Conservation (phyloP, 345 rosid species). For the Alliaria petiolata region DNA sequence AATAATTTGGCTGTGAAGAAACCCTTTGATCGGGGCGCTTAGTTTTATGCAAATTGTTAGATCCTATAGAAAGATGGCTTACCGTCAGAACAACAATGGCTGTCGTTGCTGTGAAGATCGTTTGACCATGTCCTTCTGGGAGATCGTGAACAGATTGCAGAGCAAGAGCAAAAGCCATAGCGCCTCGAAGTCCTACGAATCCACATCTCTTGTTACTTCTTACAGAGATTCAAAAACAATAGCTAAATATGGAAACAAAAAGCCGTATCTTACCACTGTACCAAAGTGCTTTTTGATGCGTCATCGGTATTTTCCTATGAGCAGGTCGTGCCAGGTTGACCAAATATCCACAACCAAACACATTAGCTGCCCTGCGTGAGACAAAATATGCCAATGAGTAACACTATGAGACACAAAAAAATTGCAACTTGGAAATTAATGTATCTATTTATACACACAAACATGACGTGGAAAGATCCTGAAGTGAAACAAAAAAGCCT, state of each 20-base stretch:
- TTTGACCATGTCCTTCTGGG: conserved; percentile 98
- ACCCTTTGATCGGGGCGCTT: background rate
- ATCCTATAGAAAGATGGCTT: conserved; percentile 25
- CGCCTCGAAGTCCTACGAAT: conserved; percentile 84
- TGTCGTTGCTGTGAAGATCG: conserved; percentile 95
- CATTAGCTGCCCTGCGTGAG: conserved; percentile 77
- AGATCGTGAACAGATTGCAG: conserved; percentile 96
- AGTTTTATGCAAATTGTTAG: background rate
- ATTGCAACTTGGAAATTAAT: background rate
- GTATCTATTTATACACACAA: background rate
- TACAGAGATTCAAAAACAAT: background rate
- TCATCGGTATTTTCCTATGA: conserved; percentile 71
- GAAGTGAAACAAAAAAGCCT: conserved; percentile 13
- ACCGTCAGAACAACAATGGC: conserved; percentile 96
- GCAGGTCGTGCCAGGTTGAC: conserved; percentile 83
- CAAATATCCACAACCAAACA: conserved; percentile 92
- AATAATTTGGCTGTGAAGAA: background rate
- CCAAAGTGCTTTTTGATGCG: conserved; percentile 98
- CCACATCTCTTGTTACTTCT: conserved; percentile 23
- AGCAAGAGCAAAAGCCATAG: conserved; percentile 99
- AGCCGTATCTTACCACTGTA: conserved; percentile 77
- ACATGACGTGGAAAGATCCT: background rate
- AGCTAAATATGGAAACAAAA: background rate
- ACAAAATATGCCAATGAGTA: conserved; percentile 20
- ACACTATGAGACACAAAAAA: conserved; percentile 18